These are phyloP conservation scores for Roridomyces roridus DNA, from an alignment of 768 basidiomycete genomes.

Conservation along the genomic window DNA sequence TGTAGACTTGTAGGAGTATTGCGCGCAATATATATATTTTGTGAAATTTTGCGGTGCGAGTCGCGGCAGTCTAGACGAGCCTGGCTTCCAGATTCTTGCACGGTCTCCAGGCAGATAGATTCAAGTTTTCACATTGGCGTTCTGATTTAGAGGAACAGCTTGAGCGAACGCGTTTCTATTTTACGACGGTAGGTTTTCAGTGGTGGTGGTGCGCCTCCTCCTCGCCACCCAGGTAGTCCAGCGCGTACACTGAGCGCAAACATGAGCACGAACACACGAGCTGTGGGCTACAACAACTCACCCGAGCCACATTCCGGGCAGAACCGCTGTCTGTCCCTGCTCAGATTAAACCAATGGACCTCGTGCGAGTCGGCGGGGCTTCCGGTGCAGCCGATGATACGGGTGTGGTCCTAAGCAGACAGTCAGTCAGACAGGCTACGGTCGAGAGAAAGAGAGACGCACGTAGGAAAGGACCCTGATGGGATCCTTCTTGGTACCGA, in stretches of 20 bases:
- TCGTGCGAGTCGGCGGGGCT: slow-evolving; percentile 96
- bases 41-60: too few relatives aligned
- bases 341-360: slow-evolving; percentile 81
- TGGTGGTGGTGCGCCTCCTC: slow-evolving; percentile 54
- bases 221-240: slow-evolving; percentile 53
- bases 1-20: too few relatives aligned
- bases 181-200: slow-evolving; percentile 36
- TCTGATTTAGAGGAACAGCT: slow-evolving; percentile 10
- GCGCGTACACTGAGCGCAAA: slow-evolving; percentile 62
- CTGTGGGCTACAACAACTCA: slow-evolving; percentile 42
- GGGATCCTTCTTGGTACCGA: slow-evolving; percentile 89
- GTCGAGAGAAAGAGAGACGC: slow-evolving; percentile 40
- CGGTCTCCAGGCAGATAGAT: neutral
- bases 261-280: neutral
- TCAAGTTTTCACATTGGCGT: slow-evolving; percentile 4
- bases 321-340: slow-evolving; percentile 70
- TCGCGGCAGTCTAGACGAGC: slow-evolving; percentile 1
- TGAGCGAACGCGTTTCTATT: slow-evolving; percentile 15
- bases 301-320: slow-evolving; percentile 96
- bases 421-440: neutral
- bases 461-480: slow-evolving; percentile 89
- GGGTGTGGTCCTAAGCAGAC: slow-evolving; percentile 68
- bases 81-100: neutral
- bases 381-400: slow-evolving; percentile 94
- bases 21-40: too few relatives aligned